Conservation (phyloP, 2,329 filamentous ascomycete genomes). For the Cladosporium cucumerinum region DNA sequence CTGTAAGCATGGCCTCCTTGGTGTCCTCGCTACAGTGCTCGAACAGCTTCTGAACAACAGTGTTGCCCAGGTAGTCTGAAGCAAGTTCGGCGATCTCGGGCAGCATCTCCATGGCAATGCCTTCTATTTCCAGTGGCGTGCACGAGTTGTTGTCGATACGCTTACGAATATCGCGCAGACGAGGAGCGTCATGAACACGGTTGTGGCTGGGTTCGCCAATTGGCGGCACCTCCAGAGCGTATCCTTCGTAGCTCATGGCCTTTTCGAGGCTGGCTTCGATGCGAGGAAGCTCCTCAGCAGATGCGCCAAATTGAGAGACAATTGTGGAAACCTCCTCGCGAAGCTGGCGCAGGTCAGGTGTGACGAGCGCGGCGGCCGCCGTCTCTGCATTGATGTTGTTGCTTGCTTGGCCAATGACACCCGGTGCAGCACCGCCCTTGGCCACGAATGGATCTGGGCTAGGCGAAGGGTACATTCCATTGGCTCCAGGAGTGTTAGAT, state of each 20-base stretch:
- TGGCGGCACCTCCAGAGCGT: conserved; percentile 80
- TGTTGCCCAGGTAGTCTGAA: conserved; percentile 96
- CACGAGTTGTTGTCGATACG: conserved; percentile 93
- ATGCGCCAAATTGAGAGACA: conserved; percentile 82
- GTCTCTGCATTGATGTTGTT: conserved; percentile 43
- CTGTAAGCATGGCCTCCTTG: conserved; percentile 83
- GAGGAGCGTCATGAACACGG: conserved; percentile 87
- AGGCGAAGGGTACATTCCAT: conserved; percentile 82
- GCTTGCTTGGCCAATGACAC: conserved; percentile 30
- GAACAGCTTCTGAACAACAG: conserved; percentile 98
- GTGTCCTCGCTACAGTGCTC: conserved; percentile 89
- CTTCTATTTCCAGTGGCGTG: conserved; percentile 82
- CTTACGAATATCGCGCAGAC: conserved; percentile 93
- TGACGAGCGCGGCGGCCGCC: conserved; percentile 56
- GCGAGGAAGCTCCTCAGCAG: conserved; percentile 68
- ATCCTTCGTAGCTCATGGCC: conserved; percentile 70
- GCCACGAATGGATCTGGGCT: conserved; percentile 76
- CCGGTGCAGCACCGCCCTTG: conserved; percentile 37
- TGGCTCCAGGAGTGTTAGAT: conserved; percentile 81
- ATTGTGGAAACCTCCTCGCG: conserved; percentile 80
- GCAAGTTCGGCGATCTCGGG: conserved; percentile 92
- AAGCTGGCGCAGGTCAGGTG: conserved; percentile 73
- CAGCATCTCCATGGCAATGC: conserved; percentile 88
- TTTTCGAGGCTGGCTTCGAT: conserved; percentile 72
- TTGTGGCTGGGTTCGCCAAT: conserved; percentile 85